Percentiles rank a stretch among this genome's conserved stretches.
Conservation (phyloP, 2,329 filamentous ascomycete species). For the Aspergillus sp. region DNA sequence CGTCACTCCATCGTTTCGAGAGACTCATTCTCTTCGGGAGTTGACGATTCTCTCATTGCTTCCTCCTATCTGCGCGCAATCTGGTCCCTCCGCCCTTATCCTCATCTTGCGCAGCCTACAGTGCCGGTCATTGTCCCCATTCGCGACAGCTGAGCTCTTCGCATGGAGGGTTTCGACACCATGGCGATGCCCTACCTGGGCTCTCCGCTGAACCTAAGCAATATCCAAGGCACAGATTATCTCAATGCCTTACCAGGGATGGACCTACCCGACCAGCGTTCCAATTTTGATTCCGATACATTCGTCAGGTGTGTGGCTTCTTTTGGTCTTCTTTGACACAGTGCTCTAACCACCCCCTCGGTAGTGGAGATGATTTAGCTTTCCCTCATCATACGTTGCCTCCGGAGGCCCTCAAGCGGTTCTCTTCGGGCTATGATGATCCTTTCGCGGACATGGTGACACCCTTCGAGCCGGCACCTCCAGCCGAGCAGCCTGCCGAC, state of each 20-base stretch:
- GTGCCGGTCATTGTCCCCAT: background rate
- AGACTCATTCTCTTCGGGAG: background rate
- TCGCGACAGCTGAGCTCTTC: slow-evolving; percentile 10
- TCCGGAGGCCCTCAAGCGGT: slow-evolving; percentile 47
- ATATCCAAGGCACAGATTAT: slow-evolving; percentile 50
- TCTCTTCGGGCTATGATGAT: slow-evolving; percentile 49
- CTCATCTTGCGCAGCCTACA: background rate
- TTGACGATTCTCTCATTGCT: background rate
- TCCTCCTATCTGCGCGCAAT: background rate
- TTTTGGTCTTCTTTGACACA: background rate
- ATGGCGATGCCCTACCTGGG: slow-evolving; percentile 64
- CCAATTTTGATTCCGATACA: slow-evolving; percentile 60
- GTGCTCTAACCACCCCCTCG: background rate
- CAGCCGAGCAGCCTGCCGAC: slow-evolving; percentile 50
- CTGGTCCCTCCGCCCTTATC: background rate
- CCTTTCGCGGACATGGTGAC: slow-evolving; percentile 53
- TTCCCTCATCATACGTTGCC: slow-evolving; percentile 46
- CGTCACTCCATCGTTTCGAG: background rate
- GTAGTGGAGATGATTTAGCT: slow-evolving; percentile 53
- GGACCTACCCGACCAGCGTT: slow-evolving; percentile 58
- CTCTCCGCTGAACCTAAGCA: slow-evolving; percentile 56
- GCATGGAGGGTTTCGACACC: slow-evolving; percentile 60
- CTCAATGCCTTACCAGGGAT: slow-evolving; percentile 52
- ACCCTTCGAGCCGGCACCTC: slow-evolving; percentile 42
- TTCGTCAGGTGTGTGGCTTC: slow-evolving; percentile 56